phyloP scores from a whole-genome alignment of 495 filamentous ascomycete genomes.

The Darksidea phi region DNA sequence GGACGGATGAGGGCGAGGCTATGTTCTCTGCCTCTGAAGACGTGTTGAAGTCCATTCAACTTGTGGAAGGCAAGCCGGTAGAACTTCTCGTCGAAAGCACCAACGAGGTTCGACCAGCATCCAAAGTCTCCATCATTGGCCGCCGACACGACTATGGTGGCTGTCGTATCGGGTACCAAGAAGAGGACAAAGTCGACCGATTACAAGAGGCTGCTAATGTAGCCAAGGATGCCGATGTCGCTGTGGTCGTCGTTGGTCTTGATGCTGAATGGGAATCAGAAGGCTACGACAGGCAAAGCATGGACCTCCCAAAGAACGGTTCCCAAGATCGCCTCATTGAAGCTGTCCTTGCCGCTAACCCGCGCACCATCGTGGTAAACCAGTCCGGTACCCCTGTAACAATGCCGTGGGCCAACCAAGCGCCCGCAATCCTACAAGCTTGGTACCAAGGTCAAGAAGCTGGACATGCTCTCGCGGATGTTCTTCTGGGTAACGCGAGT shows the following conservation, averaged over 20 bases:
- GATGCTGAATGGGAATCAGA: slow-evolving; percentile 87
- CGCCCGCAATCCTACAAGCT: slow-evolving; percentile 60
- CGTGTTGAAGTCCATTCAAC: slow-evolving; percentile 51
- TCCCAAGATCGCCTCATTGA: slow-evolving; percentile 73
- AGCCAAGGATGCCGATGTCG: slow-evolving; percentile 66
- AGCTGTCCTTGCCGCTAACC: slow-evolving; percentile 67
- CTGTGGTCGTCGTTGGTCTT: slow-evolving; percentile 75
- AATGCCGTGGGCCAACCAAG: slow-evolving; percentile 75
- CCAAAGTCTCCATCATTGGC: slow-evolving; percentile 59
- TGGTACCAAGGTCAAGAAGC: slow-evolving; percentile 54
- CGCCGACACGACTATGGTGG: slow-evolving; percentile 64
- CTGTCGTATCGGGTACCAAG: slow-evolving; percentile 71
- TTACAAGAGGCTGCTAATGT: slow-evolving; percentile 61
- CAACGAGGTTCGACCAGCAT: slow-evolving; percentile 61
- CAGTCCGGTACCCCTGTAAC: slow-evolving; percentile 81
- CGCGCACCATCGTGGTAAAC: slow-evolving; percentile 73
- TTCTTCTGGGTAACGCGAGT: slow-evolving; percentile 57
- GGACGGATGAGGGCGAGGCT: slow-evolving; percentile 61
- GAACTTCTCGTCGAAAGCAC: slow-evolving; percentile 52
- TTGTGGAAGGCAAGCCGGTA: slow-evolving; percentile 62
- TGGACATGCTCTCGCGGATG: slow-evolving; percentile 61
- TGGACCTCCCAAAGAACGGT: slow-evolving; percentile 69
- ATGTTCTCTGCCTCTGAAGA: slow-evolving; percentile 66
- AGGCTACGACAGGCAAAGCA: slow-evolving; percentile 77
- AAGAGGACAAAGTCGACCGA: slow-evolving; percentile 64